These are phyloP conservation scores for Psidium friedrichsthalianum DNA, from an alignment of 345 rosid genomes.

Conservation along the genomic window DNA sequence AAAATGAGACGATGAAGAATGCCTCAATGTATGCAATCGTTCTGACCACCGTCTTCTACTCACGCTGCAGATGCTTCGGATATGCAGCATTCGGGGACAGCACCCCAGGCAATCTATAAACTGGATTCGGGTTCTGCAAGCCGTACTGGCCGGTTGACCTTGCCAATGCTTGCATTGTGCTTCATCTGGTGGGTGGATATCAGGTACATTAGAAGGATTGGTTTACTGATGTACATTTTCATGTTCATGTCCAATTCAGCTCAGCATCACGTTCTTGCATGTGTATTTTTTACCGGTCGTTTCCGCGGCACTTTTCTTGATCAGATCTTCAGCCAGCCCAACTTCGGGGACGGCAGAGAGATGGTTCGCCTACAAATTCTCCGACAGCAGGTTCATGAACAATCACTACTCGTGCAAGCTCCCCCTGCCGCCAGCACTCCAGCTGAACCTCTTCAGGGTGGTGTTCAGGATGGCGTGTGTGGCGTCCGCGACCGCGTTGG, in stretches of 20 bases:
- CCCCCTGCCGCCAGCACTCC: slow-evolving; percentile 18
- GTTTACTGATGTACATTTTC: not conserved
- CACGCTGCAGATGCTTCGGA: slow-evolving; percentile 31
- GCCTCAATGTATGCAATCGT: slow-evolving; percentile 19
- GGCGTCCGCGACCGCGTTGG: slow-evolving; percentile 28
- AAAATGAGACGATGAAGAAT: slow-evolving; percentile 33
- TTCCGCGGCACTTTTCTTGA: not conserved
- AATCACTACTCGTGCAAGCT: slow-evolving; percentile 15
- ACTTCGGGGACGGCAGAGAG: slow-evolving; percentile 30
- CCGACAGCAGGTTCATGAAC: slow-evolving; percentile 24
- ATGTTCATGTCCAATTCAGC: not conserved
- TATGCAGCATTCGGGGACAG: slow-evolving; percentile 43
- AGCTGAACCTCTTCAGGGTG: slow-evolving; percentile 20
- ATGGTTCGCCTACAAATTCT: slow-evolving; percentile 29
- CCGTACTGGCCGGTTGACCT: slow-evolving; percentile 44
- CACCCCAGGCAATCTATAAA: slow-evolving; percentile 42
- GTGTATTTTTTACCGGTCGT: not conserved
- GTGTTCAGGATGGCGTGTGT: slow-evolving; percentile 46
- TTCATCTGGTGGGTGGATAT: slow-evolving; percentile 43
- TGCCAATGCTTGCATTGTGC: slow-evolving; percentile 34
- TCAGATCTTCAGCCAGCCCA: slow-evolving; percentile 49
- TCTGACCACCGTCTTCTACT: slow-evolving; percentile 26
- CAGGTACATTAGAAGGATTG: slow-evolving; percentile 15
- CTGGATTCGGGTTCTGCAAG: slow-evolving; percentile 39
- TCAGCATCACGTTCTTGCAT: not conserved